phyloP scores from a whole-genome alignment of 2,329 filamentous ascomycete genomes.

The Colletotrichum lindemuthianum region DNA sequence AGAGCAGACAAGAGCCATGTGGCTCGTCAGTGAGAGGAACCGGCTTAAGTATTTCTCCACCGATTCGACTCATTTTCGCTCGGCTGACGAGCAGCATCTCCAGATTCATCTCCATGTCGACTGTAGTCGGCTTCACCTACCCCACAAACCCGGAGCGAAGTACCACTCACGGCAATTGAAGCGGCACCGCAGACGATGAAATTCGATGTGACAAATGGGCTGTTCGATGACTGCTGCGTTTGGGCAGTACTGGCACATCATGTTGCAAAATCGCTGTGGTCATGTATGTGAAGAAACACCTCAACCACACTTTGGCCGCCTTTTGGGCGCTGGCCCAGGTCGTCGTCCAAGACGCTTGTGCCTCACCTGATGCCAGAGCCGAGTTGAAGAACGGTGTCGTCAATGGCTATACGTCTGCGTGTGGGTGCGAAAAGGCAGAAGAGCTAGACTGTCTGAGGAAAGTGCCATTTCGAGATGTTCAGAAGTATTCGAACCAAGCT shows the following conservation, averaged over 20 bases:
- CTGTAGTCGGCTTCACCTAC: slow-evolving; percentile 1
- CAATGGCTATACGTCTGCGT: slow-evolving; percentile 7
- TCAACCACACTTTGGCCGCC: slow-evolving; percentile 1
- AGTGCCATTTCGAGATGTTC: slow-evolving; percentile 9
- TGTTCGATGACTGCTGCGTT: not conserved
- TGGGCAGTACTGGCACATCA: not conserved
- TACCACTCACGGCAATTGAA: not conserved
- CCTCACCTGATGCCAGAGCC: not conserved
- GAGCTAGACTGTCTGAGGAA: slow-evolving; percentile 6
- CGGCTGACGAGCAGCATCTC: not conserved
- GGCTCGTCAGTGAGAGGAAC: not conserved
- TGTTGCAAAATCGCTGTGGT: not conserved
- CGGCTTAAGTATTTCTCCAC: not conserved
- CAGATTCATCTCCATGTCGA: slow-evolving; percentile 4
- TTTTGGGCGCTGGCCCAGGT: slow-evolving; percentile 3
- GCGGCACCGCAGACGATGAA: slow-evolving; percentile 1
- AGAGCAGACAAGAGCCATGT: not conserved
- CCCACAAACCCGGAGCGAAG: slow-evolving; percentile 7
- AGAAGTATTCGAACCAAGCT: slow-evolving; percentile 6
- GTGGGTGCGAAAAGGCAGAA: not conserved
- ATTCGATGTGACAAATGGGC: not conserved
- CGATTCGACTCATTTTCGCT: not conserved
- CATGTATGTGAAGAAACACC: slow-evolving; percentile 1
- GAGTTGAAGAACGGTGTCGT: slow-evolving; percentile 1
- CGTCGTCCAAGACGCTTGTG: not conserved